These are phyloP conservation scores for Begonia masoniana DNA, from an alignment of 306 rosid genomes.

Conservation along the genomic window DNA sequence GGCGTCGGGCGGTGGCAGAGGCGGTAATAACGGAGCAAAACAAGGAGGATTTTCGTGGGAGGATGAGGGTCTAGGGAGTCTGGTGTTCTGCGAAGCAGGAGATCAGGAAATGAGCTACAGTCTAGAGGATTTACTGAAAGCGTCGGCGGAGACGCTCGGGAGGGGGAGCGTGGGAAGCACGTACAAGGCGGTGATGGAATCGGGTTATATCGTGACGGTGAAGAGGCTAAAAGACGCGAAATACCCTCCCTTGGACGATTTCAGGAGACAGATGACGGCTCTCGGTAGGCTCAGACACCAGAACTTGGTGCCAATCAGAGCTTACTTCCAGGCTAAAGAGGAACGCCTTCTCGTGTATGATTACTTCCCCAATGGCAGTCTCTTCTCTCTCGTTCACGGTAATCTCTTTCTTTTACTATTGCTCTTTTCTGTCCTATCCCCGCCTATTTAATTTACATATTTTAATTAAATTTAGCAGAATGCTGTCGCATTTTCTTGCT, in stretches of 20 bases:
- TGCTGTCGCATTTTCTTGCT: no score
- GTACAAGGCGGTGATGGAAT: constrained; percentile 92
- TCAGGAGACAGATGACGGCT: constrained; percentile 44
- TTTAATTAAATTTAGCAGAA: no score
- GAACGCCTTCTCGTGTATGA: constrained; percentile 87
- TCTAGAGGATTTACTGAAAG: constrained; percentile 74
- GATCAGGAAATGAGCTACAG: constrained; percentile 72
- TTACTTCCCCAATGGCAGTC: constrained; percentile 96
- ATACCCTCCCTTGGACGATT: constrained; percentile 56
- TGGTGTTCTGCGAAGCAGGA: constrained; percentile 97
- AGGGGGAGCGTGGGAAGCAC: constrained; percentile 89
- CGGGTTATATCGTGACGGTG: constrained; percentile 84
- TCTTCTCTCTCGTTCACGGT: constrained; percentile 92
- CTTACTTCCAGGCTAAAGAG: constrained; percentile 91
- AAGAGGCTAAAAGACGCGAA: constrained; percentile 77
- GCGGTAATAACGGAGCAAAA: constrained; percentile 36
- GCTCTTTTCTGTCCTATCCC: no score
- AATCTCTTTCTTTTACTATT: not conserved
- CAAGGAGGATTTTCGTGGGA: constrained; percentile 82
- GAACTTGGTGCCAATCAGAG: constrained; percentile 86
- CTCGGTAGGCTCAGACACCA: constrained; percentile 74
- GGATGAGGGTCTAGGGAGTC: constrained; percentile 72
- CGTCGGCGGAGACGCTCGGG: constrained; percentile 89
- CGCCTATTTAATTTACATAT: no score
- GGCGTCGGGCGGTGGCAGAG: constrained; percentile 16